Base-by-base conservation (phyloP, 169 alveolate species). In the Plasmodium fragile region DNA sequence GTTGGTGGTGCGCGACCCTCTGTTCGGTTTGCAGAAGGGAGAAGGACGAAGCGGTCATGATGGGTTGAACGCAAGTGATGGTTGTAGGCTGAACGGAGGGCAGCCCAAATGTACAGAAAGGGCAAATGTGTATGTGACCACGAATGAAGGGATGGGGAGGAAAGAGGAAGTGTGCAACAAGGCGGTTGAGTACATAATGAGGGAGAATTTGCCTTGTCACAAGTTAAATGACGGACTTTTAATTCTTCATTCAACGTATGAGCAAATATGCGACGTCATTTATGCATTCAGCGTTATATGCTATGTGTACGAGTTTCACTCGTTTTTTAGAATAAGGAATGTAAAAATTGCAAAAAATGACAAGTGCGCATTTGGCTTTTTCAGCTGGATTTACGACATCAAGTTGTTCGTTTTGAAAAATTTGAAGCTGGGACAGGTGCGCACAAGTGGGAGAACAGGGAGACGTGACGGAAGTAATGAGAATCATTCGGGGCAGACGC, bases 241-340 rank as follows among this genome's bases (percentile, higher is more conserved):
- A 10, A 85, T 85, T 41, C 84, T 73, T 8, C 78, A 75, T 69
- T 73, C 77, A 22, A 85, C 93, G 8, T 85, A 85, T 85, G 93
- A 85, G 30, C 8, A 85, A 45, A 73, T 85, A 30, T 85, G 93
- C 65, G 71, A 85, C 41, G 45, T 85, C 1, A 85, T 77, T 2
- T 85, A 73, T 52, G 78, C 93, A 7, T 85, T 85, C 30, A 82
- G 93, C 5, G 79, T 85, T 13, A 16, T 85, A 77, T 85, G 93
- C 65, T 85, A 73, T 75, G 30, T 72, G 7, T 85, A 49, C 79
- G 93, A 75, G 32, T 85, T 85, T 53, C 80, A 85, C 25, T 18
- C 81, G 22, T 85, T 85, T 32, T 85, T 85, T 75, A 85, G 79
- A 39, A 85, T 85, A 18, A 75, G 49, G 43, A 85, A 73, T 73